Evolutionary conservation across 1,284 basidiomycete species (phyloP), one percentile per base, ranked within the genome.

Genomic region (Apiotrichum sp.): DNA sequence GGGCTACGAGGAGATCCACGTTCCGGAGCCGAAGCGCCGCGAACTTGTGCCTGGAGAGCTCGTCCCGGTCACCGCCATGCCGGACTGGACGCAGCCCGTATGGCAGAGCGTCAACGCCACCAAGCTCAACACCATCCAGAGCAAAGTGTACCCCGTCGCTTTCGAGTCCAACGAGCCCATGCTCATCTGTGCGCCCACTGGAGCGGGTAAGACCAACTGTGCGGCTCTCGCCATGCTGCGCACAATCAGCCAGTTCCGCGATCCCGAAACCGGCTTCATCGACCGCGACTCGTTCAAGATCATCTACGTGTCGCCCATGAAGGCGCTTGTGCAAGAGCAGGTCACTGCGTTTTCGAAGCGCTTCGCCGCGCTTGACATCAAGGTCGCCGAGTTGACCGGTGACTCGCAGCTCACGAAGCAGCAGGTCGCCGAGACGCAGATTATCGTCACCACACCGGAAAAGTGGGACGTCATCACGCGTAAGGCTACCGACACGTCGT

Each of bases 381-480:
- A 85, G 63, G 89, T 98, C 55, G 91, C 90, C 42, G 95, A 99
- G 74, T 81, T 99, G 53, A 99, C 96, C 0, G 96, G 96, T 44
- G 96, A 99, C 76, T 85, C 89, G 42, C 95, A 98, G 80, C 87
- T 98, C 82, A 98, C 95, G 58, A 99, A 98, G 77, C 86, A 92
- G 62, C 95, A 98, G 74, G 98, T 98, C 59, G 79, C 92, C 3
- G 91, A 96, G 73, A 98, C 96, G 0, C 95, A 98, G 73, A 91
- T 99, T 69, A 98, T 99, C 72, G 93, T 98, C 62, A 98, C 95
- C 0, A 98, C 96, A 0, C 96, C 96, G 0, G 96, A 99, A 78
- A 98, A 99, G 76, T 98, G 93, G 92, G 96, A 98, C 68, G 93
- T 98, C 65, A 96, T 98, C 74, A 98, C 93, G 33, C 88, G 96